Evolutionary conservation across 768 basidiomycete species (phyloP), one percentile per base, ranked within the genome.

Genomic region (Hericium rajendrae): DNA sequence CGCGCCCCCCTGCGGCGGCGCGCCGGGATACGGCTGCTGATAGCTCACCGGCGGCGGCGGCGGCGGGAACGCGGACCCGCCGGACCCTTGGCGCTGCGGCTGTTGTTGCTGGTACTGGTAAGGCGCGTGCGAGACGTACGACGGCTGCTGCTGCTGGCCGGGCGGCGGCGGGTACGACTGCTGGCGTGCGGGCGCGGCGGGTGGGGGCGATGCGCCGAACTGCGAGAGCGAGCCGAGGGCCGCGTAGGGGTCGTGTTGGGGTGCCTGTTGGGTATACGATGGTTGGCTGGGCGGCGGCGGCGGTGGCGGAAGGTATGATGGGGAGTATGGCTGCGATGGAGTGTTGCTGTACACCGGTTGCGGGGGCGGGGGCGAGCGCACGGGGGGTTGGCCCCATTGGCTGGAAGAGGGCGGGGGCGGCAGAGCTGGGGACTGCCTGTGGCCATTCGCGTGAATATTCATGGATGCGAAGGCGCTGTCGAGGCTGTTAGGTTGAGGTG

Each of bases 401-500:
- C 62, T 55, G 57, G 71, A 64, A 49, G 67, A 58, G 63, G 61
- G 63, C 40, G 61, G 68, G n/a, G 57, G 61, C 38, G 70, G 71
- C 1, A 69, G 67, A 6, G 68, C 69, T n/a, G 68, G 70, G 15
- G 73, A 70, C 8, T 66, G 66, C 24, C 62, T 63, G 9, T 71
- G 60, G 28, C 66, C 62, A 32, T 56, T 62, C 48, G 64, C 63
- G 43, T 73, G 71, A 50, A 87, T 53, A 59, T 66, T 81, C 79
- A 89, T 79, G 0, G 78, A 76, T 1, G 80, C 73, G 62, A 89
- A 82, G 0, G 81, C 74, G 5, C 74, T 72, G 60, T 79, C 79
- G 24, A 82, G 66, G 50, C 62, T 68, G 32, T 57, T 53, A 2
- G 64, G 56, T 32, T 32, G 28, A 2, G 63, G 38, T 8, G 56